These are phyloP conservation scores for Solanum medicagineum DNA, from an alignment of 257 asterid species.

Conservation along the genomic window DNA sequence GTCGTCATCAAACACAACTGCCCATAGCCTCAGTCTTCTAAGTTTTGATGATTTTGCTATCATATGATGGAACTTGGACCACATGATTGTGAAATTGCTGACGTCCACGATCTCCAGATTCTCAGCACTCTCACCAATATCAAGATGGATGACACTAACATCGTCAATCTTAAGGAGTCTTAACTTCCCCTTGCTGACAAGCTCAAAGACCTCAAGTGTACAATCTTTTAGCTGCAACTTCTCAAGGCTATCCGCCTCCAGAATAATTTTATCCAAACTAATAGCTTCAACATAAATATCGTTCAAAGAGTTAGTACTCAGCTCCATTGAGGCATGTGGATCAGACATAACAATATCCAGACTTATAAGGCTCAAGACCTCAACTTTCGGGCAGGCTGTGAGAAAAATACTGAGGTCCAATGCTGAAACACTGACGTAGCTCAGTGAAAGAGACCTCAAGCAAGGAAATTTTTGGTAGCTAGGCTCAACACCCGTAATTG, in stretches of 20 bases:
- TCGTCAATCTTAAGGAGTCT: slow-evolving; percentile 72
- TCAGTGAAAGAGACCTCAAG: slow-evolving; percentile 53
- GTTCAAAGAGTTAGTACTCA: slow-evolving; percentile 61
- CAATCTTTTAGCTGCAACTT: slow-evolving; percentile 84
- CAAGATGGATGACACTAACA: slow-evolving; percentile 91
- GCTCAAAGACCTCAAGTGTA: slow-evolving; percentile 74
- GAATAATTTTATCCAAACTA: slow-evolving; percentile 70
- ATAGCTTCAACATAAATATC: slow-evolving; percentile 81
- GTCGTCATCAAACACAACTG: slow-evolving; percentile 83
- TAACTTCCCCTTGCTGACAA: slow-evolving; percentile 66
- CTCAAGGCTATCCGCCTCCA: slow-evolving; percentile 78
- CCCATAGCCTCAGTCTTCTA: slow-evolving; percentile 79
- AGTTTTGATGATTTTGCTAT: slow-evolving; percentile 66
- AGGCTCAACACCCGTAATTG: slow-evolving; percentile 73
- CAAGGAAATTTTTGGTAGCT: slow-evolving; percentile 70
- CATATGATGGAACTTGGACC: slow-evolving; percentile 88
- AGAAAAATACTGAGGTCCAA: slow-evolving; percentile 72
- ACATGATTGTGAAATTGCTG: slow-evolving; percentile 82
- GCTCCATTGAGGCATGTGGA: slow-evolving; percentile 62
- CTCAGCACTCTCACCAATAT: slow-evolving; percentile 73
- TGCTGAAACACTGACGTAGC: slow-evolving; percentile 69
- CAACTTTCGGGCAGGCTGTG: slow-evolving; percentile 62
- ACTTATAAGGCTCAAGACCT: slow-evolving; percentile 44
- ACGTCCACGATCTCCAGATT: slow-evolving; percentile 82
- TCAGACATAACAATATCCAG: slow-evolving; percentile 83